Evolutionary conservation across 2,329 filamentous ascomycete genomes (phyloP).

Genomic region (Ophiosphaerella korrae): DNA sequence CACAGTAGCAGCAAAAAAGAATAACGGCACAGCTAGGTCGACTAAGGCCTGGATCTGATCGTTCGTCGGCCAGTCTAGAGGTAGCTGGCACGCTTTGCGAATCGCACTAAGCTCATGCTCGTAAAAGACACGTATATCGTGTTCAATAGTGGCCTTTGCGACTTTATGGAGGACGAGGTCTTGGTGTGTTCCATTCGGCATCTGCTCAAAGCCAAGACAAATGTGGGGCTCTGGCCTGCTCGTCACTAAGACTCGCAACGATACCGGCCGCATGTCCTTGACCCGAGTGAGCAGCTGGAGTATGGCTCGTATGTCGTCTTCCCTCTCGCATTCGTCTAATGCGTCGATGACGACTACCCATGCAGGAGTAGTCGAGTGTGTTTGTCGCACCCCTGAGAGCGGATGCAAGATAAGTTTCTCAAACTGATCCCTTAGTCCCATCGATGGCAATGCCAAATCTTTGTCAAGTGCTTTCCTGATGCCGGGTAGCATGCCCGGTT

Average conservation of each 20-base stretch:
- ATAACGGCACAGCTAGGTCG: too few species aligned
- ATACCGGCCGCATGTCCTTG: constrained; percentile 5
- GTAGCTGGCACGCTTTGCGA: constrained; percentile 11
- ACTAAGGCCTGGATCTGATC: constrained; percentile 26
- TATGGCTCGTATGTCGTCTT: constrained; percentile 13
- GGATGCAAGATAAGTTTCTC: neutral
- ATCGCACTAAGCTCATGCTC: constrained; percentile 17
- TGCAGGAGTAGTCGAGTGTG: neutral
- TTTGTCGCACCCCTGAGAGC: neutral
- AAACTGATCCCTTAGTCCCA: neutral
- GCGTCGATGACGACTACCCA: constrained; percentile 28
- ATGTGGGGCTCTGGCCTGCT: constrained; percentile 24
- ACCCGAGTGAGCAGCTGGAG: constrained; percentile 15
- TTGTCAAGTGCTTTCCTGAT: too few species aligned
- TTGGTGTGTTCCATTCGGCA: constrained; percentile 7
- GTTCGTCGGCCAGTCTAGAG: constrained; percentile 25
- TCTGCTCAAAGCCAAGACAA: constrained; percentile 23
- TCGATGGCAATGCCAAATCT: too few species aligned
- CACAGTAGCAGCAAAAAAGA: too few species aligned
- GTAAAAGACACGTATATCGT: too few species aligned
- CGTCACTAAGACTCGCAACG: constrained; percentile 20
- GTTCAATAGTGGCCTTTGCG: constrained; percentile 3
- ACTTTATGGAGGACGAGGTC: constrained; percentile 27
- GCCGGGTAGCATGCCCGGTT: too few species aligned
- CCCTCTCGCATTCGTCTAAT: constrained; percentile 38